Conservation (phyloP, 306 rosid genomes). For the Cajanus cajan region DNA sequence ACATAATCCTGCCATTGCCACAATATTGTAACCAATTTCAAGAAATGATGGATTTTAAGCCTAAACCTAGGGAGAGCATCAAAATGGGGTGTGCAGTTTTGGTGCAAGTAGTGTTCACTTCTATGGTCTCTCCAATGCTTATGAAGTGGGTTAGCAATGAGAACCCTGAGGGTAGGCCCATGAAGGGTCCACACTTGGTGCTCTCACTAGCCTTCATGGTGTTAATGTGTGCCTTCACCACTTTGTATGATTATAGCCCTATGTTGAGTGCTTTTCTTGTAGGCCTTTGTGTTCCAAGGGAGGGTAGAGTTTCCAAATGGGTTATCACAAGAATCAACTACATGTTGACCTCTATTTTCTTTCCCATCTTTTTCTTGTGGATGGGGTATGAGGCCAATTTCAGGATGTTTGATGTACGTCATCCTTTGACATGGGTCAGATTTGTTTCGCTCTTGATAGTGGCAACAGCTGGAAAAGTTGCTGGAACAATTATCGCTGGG, state of each 20-base stretch:
- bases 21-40: background rate
- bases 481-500: constrained; percentile 61
- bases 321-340: constrained; percentile 63
- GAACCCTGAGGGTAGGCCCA: constrained; percentile 80
- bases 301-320: constrained; percentile 80
- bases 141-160: constrained; percentile 84
- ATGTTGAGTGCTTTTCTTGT: constrained; percentile 70
- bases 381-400: constrained; percentile 66
- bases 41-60: background rate
- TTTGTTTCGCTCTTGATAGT: constrained; percentile 35
- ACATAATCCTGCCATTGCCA: constrained; percentile 40
- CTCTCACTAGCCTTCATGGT: constrained; percentile 75
- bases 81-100: constrained; percentile 37
- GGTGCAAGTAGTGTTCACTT: constrained; percentile 40
- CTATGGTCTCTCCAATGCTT: constrained; percentile 54
- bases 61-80: background rate
- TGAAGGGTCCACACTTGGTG: constrained; percentile 75
- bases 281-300: constrained; percentile 65
- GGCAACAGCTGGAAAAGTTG: constrained; percentile 52
- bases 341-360: constrained; percentile 51
- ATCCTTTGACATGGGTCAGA: constrained; percentile 49
- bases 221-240: constrained; percentile 45
- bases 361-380: constrained; percentile 83
- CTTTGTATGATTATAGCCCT: constrained; percentile 51
- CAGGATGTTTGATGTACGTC: constrained; percentile 25